Evolutionary conservation across 257 asterid genomes (phyloP).

Genomic region (Leonotis leonurus): DNA sequence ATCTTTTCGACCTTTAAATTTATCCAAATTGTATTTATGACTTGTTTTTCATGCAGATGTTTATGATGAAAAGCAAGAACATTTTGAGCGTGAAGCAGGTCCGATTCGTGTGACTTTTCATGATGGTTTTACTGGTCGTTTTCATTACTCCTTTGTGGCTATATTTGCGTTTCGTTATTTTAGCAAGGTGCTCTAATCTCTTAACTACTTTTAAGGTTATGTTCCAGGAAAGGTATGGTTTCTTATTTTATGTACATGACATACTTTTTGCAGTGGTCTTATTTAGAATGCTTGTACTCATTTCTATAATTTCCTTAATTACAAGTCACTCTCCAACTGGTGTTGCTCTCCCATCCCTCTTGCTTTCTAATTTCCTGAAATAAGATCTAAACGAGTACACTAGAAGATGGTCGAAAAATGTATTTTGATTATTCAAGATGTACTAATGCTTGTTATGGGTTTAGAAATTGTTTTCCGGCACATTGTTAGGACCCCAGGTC

Average conservation of each 20-base stretch:
- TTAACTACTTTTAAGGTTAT: neutral
- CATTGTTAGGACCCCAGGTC: too few relatives aligned
- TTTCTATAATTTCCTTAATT: neutral
- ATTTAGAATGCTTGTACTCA: neutral
- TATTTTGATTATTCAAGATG: neutral
- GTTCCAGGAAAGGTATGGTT: neutral
- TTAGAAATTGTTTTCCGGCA: too few relatives aligned
- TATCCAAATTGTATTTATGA: neutral
- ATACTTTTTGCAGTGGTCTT: neutral
- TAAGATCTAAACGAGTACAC: neutral
- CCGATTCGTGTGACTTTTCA: slow-evolving; percentile 12
- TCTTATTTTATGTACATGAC: neutral
- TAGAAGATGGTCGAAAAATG: neutral
- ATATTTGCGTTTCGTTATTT: neutral
- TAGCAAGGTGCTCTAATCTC: neutral
- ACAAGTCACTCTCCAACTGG: neutral
- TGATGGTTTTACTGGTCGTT: neutral
- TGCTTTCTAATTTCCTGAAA: neutral
- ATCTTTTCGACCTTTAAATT: neutral
- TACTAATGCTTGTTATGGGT: too few relatives aligned
- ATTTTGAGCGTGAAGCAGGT: slow-evolving; percentile 96
- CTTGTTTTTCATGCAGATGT: slow-evolving; percentile 59
- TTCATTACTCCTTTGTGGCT: slow-evolving; percentile 1
- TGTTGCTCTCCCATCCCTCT: neutral
- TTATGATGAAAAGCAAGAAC: slow-evolving; percentile 84